Conservation (phyloP, 2,329 filamentous ascomycete species). For the Thielaviopsis populi region DNA sequence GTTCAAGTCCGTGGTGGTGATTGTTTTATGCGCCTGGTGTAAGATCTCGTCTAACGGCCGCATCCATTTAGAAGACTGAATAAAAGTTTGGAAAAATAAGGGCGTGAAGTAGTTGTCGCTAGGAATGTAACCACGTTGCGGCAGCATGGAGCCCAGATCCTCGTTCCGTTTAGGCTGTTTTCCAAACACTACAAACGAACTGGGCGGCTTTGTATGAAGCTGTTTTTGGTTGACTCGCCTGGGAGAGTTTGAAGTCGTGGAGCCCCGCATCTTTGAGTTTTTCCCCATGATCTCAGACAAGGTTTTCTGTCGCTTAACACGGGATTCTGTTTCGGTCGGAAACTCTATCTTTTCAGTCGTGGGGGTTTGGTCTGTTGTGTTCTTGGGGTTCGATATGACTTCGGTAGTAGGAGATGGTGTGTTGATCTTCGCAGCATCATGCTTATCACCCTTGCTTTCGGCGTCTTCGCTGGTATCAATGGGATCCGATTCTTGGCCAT, state of each 20-base stretch:
- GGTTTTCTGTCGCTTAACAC: conserved; percentile 9
- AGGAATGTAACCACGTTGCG: conserved; percentile 30
- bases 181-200: conserved; percentile 48
- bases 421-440: background rate
- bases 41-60: conserved; percentile 56
- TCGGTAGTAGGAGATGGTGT: background rate
- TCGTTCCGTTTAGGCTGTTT: conserved; percentile 41
- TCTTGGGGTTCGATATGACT: background rate
- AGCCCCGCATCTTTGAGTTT: background rate
- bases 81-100: conserved; percentile 44
- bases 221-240: conserved; percentile 29
- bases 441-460: background rate
- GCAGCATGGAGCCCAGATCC: conserved; percentile 28
- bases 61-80: conserved; percentile 42
- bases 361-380: background rate
- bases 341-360: background rate
- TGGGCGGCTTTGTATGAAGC: conserved; percentile 43
- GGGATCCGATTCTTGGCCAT: background rate
- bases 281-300: conserved; percentile 14
- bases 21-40: conserved; percentile 71
- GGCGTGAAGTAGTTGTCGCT: conserved; percentile 51
- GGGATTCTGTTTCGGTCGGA: background rate
- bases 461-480: background rate
- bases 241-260: conserved; percentile 10
- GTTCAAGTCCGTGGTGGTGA: conserved; percentile 73